Percentiles rank a stretch among this genome's conserved stretches.
These are phyloP conservation scores for Fomitiporia mediterranea DNA, from an alignment of 1,284 basidiomycete genomes.

Conservation along the genomic window DNA sequence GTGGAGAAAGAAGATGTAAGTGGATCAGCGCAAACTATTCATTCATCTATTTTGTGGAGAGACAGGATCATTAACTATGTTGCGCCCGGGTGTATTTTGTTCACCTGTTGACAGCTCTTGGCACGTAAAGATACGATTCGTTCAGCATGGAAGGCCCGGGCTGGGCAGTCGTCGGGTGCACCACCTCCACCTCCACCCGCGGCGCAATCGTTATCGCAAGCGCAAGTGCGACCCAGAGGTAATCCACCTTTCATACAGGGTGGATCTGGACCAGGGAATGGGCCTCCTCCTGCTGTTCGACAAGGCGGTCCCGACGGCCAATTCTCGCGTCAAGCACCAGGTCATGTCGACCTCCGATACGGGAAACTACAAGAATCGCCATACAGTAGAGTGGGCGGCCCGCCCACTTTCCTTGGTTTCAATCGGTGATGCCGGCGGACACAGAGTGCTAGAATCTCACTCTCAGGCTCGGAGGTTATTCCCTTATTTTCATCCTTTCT, in stretches of 20 bases:
- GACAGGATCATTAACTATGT: conserved; percentile 5
- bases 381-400: conserved; percentile 72
- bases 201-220: conserved; percentile 16
- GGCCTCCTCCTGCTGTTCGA: conserved; percentile 5
- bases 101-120: conserved; percentile 45
- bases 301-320: conserved; percentile 15
- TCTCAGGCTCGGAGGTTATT: no score
- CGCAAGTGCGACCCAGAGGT: no score
- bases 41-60: not conserved
- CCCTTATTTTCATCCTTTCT: no score
- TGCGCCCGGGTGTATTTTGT: no score
- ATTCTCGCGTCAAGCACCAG: conserved; percentile 15
- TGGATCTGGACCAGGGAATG: no score
- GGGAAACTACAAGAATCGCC: conserved; percentile 56
- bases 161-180: no score
- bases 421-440: conserved; percentile 42
- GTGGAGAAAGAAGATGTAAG: conserved; percentile 81
- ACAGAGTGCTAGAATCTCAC: no score
- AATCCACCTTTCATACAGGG: no score
- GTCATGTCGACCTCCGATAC: conserved; percentile 45
- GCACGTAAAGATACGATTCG: conserved; percentile 55
- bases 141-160: conserved; percentile 64
- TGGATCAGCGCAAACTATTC: conserved; percentile 10
- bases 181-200: conserved; percentile 24
- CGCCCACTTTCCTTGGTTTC: conserved; percentile 55